These are phyloP conservation scores for Aspergillus pseudonomiae DNA, from an alignment of 2,329 filamentous ascomycete species.

Conservation along the genomic window DNA sequence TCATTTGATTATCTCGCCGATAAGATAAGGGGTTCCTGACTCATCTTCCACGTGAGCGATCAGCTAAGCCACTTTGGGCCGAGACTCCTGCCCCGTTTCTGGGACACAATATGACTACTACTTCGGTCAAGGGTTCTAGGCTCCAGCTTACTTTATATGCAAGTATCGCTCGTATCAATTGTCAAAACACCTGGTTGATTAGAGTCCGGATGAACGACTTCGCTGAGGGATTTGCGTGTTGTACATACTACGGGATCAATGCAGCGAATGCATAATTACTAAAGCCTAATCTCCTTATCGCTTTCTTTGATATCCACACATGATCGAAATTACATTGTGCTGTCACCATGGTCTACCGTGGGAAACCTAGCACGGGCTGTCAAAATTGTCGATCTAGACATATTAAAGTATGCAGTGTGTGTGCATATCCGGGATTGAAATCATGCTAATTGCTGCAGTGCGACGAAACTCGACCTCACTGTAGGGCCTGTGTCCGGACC, in stretches of 20 bases:
- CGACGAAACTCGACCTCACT: slow-evolving; percentile 35
- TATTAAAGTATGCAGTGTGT: slow-evolving; percentile 28
- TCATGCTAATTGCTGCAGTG: slow-evolving; percentile 22
- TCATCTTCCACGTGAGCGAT: neutral
- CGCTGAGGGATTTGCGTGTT: neutral
- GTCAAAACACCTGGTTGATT: neutral
- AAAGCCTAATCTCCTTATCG: slow-evolving; percentile 3
- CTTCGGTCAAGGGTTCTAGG: neutral
- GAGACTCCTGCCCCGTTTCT: neutral
- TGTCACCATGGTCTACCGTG: slow-evolving; percentile 29
- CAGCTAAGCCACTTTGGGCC: neutral
- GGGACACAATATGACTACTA: neutral
- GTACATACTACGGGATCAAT: neutral
- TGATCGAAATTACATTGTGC: neutral
- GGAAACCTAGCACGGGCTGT: slow-evolving; percentile 32
- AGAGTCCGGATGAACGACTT: neutral
- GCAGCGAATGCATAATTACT: neutral
- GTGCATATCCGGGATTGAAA: neutral
- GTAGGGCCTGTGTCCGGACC: slow-evolving; percentile 31
- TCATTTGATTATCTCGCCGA: neutral
- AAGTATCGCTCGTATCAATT: neutral
- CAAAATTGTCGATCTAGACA: slow-evolving; percentile 32
- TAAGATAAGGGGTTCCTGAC: neutral
- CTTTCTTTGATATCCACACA: neutral
- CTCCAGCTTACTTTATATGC: neutral